Evolutionary conservation across 768 basidiomycete species (phyloP).

Genomic region (Lyophyllum atratum): DNA sequence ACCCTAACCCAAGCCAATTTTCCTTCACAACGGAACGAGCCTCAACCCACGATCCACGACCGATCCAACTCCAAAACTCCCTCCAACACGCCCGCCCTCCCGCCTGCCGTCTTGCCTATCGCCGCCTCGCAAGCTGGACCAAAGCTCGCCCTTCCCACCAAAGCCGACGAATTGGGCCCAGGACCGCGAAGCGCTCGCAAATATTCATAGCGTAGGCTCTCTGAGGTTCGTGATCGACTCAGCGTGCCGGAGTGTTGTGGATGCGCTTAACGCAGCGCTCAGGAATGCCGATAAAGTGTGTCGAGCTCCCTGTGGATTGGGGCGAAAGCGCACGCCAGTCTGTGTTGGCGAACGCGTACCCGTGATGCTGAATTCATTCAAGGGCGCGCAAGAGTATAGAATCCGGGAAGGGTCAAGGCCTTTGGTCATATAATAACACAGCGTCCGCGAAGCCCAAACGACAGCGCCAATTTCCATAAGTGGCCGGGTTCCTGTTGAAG

Average conservation of each 20-base stretch:
- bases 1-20: not conserved
- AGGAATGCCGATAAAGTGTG: not conserved
- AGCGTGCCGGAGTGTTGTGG: slow-evolving; percentile 5
- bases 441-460: too few species aligned
- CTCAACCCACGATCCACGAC: not conserved
- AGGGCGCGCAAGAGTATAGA: not conserved
- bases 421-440: too few species aligned
- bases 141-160: not conserved
- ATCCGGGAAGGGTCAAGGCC: too few species aligned
- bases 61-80: not conserved
- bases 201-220: not conserved
- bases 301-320: not conserved
- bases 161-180: not conserved
- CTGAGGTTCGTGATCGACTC: slow-evolving; percentile 4
- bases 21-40: not conserved
- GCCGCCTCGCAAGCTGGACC: not conserved
- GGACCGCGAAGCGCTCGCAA: not conserved
- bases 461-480: too few species aligned
- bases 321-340: not conserved
- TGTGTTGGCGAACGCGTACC: not conserved
- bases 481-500: too few species aligned
- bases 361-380: not conserved
- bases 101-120: not conserved
- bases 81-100: not conserved
- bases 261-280: not conserved